Base-by-base conservation (phyloP, 2,329 filamentous ascomycete species). In the Westerdykella aurantiaca region DNA sequence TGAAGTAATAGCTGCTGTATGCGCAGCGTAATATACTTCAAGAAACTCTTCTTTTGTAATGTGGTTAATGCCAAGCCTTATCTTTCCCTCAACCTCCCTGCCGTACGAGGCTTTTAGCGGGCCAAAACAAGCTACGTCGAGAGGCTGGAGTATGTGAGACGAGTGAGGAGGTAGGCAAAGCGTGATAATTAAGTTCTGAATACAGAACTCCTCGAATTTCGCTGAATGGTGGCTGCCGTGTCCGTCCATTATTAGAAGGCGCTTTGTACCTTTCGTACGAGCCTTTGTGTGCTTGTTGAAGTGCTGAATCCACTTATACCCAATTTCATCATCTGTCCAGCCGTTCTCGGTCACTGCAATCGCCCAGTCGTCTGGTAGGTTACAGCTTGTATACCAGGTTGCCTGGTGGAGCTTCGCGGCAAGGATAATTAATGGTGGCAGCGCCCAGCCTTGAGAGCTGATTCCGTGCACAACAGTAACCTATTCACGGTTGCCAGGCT, bases 241-340 rank as follows among this genome's bases (percentile, higher is more conserved):
- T 25, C 63, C 52, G 54, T 72, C 59, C 29, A 72, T 48, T 39
- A 72, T 55, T 11, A 72, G 53, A 6, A 71, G 51, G 13, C 56
- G 46, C 55, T 66, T 61, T 37, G 14, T 38, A 7, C 66, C 56
- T 25, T 49, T 52, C 40, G 34, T 48, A 29, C 47, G 47, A 18
- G 34, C 31, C 42, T 47, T 55, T 44, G 52, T 65, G 43, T 63
- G 47, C 43, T 21, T 21, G 18, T 21, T 21, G 18, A 21, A 21
- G 18, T 21, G 18, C 18, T 44, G 37, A 17, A 44, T 40, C 42
- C 38, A 44, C 16, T 44, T 25, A 31, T n/a, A 43, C 16, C 40
- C 33, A 43, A 46, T 38, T 31, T 46, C 11, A 46, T 42, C 14
- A 21, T 38, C 34, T 29, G 41, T 42, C 41, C 34, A 42, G n/a